A percentile compares a stretch with the other conserved stretches of the same genome.
Evolutionary conservation across 495 filamentous ascomycete species (phyloP).

Genomic region (Emericellopsis terricola): DNA sequence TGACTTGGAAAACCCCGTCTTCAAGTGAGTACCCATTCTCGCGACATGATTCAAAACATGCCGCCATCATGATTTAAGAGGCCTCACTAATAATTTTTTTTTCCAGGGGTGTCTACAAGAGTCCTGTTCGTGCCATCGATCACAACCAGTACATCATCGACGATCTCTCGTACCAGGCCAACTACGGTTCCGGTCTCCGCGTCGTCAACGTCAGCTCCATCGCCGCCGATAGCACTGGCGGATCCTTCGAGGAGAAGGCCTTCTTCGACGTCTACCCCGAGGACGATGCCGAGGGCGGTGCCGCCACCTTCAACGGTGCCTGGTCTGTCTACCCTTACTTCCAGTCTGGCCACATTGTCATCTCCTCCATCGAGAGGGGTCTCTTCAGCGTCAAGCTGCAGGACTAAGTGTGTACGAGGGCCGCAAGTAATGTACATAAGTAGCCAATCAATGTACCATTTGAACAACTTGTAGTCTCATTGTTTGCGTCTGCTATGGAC

Average conservation of each 20-base stretch:
- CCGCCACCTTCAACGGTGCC: constrained; percentile 35
- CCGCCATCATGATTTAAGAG: too few species aligned
- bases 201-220: constrained; percentile 37
- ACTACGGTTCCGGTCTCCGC: constrained; percentile 39
- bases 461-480: too few species aligned
- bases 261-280: constrained; percentile 46
- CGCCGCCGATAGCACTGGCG: constrained; percentile 32
- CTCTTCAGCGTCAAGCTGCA: constrained; percentile 30
- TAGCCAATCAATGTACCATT: too few species aligned
- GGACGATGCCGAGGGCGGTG: constrained; percentile 33
- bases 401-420: neutral
- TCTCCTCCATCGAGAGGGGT: constrained; percentile 44
- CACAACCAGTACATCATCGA: constrained; percentile 44
- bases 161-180: constrained; percentile 35
- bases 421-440: too few species aligned
- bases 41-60: too few species aligned
- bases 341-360: constrained; percentile 34
- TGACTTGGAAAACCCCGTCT: constrained; percentile 26
- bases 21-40: too few species aligned
- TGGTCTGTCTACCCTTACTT: constrained; percentile 41
- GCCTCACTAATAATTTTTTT: too few species aligned
- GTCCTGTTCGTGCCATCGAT: constrained; percentile 31
- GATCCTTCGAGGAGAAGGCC: constrained; percentile 28
- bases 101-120: constrained; percentile 36
- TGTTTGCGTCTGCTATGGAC: too few species aligned